Conservation (phyloP, 2,329 filamentous ascomycete species). For the Mycosphaerelloides madeirae region DNA sequence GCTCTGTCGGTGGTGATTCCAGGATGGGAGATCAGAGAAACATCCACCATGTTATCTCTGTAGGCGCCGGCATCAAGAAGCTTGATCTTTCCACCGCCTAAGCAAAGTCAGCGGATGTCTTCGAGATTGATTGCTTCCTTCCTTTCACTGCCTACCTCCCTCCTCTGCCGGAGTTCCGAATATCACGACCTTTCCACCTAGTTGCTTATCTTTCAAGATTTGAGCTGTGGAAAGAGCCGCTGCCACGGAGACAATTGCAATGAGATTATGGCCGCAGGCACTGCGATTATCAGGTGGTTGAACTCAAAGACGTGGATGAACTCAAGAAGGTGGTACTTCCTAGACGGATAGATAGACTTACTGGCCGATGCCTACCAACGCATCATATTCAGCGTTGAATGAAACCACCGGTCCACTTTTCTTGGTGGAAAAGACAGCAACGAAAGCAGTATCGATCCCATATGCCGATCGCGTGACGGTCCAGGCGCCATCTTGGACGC, state of each 20-base stretch:
- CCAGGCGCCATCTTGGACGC: conserved; percentile 41
- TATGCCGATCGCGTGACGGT: conserved; percentile 50
- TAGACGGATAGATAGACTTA: too few species aligned
- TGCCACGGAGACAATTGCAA: conserved; percentile 37
- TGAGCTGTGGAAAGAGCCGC: conserved; percentile 37
- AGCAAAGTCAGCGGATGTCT: neutral
- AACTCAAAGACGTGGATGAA: too few species aligned
- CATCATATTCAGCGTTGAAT: conserved; percentile 39
- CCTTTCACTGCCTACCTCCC: neutral
- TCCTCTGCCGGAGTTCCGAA: conserved; percentile 45
- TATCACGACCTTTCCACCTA: conserved; percentile 36
- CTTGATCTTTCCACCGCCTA: conserved; percentile 42
- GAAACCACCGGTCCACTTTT: conserved; percentile 35
- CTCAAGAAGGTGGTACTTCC: too few species aligned
- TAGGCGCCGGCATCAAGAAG: conserved; percentile 44
- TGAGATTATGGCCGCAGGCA: conserved; percentile 45
- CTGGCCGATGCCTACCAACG: conserved; percentile 40
- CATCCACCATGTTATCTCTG: conserved; percentile 34
- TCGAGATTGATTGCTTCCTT: neutral
- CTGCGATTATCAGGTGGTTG: too few species aligned
- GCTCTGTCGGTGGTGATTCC: conserved; percentile 39
- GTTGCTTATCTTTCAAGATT: conserved; percentile 24
- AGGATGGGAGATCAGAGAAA: conserved; percentile 35
- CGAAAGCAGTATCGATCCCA: conserved; percentile 50
- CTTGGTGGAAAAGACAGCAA: conserved; percentile 47